A percentile compares a stretch with the other conserved stretches of the same genome.
Evolutionary conservation across 2,329 filamentous ascomycete species (phyloP).

Genomic region (Cadophora sp.): DNA sequence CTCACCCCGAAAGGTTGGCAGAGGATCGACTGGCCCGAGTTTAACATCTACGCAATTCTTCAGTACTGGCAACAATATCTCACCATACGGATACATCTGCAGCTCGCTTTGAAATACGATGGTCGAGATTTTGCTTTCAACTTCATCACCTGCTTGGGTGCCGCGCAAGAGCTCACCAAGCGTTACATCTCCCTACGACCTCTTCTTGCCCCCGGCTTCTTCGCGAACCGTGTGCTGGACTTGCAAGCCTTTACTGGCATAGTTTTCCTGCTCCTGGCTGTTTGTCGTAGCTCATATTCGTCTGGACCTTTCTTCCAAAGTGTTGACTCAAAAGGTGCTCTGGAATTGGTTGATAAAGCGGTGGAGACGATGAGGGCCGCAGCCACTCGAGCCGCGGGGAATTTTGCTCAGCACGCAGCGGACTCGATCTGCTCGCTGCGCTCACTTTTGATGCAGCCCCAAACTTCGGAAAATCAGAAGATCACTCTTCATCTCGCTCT

Average conservation of each 20-base stretch:
- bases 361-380: constrained; percentile 18
- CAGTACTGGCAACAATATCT: constrained; percentile 23
- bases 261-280: constrained; percentile 16
- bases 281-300: constrained; percentile 1
- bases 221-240: constrained; percentile 22
- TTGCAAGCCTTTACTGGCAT: constrained; percentile 21
- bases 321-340: constrained; percentile 4
- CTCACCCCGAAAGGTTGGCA: constrained; percentile 16
- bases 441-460: constrained; percentile 13
- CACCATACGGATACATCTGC: constrained; percentile 17
- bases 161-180: constrained; percentile 19
- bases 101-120: constrained; percentile 23
- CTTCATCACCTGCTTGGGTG: constrained; percentile 21
- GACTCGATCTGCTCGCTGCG: constrained; percentile 15
- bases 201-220: constrained; percentile 18
- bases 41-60: constrained; percentile 15
- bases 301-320: constrained; percentile 11
- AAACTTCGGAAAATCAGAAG: constrained; percentile 15
- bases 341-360: constrained; percentile 14
- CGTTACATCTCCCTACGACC: constrained; percentile 20
- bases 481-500: constrained; percentile 23
- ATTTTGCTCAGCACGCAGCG: constrained; percentile 21
- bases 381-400: constrained; percentile 14
- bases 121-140: constrained; percentile 22
- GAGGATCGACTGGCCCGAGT: constrained; percentile 19